A percentile compares a stretch with the other conserved stretches of the same genome.
phyloP scores from a whole-genome alignment of 1,284 basidiomycete genomes.

The Ustilago cynodontis region DNA sequence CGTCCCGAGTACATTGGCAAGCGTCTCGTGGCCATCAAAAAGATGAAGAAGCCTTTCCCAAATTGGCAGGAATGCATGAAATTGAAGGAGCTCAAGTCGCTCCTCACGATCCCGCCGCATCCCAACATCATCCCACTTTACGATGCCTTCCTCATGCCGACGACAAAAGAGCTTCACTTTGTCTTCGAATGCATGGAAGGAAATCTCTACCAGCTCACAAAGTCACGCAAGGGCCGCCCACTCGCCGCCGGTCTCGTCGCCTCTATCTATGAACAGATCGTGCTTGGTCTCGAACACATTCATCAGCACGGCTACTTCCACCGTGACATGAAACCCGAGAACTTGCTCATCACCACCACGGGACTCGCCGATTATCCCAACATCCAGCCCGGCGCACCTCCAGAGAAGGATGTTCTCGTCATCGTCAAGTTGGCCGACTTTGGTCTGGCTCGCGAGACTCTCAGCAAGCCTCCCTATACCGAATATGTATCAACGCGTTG shows the following conservation, averaged over 20 bases:
- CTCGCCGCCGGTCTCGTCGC: slow-evolving; percentile 94
- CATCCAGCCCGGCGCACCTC: slow-evolving; percentile 47
- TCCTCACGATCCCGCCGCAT: slow-evolving; percentile 92
- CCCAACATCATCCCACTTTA: slow-evolving; percentile 98
- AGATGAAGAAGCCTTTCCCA: slow-evolving; percentile 98
- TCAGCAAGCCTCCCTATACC: slow-evolving; percentile 91
- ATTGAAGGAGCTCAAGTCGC: slow-evolving; percentile 96
- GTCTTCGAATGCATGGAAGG: slow-evolving; percentile 99
- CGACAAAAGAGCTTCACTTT: slow-evolving; percentile 95
- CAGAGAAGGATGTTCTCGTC: slow-evolving; percentile 92
- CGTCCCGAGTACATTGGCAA: slow-evolving; percentile 94
- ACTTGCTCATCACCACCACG: slow-evolving; percentile 99
- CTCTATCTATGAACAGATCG: slow-evolving; percentile 93
- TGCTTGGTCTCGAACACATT: slow-evolving; percentile 90
- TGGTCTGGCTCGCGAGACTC: slow-evolving; percentile 91
- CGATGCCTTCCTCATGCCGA: slow-evolving; percentile 95
- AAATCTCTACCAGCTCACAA: slow-evolving; percentile 98
- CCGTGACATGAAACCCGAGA: slow-evolving; percentile 99
- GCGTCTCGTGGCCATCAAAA: slow-evolving; percentile 94
- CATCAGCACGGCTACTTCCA: slow-evolving; percentile 95
- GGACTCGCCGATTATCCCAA: slow-evolving; percentile 91
- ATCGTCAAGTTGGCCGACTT: slow-evolving; percentile 99
- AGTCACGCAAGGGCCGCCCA: slow-evolving; percentile 91
- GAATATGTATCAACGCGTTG: slow-evolving; percentile 99
- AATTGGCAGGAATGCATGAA: slow-evolving; percentile 96